phyloP scores from a whole-genome alignment of 2,329 filamentous ascomycete species.

The Penicillium sp. region DNA sequence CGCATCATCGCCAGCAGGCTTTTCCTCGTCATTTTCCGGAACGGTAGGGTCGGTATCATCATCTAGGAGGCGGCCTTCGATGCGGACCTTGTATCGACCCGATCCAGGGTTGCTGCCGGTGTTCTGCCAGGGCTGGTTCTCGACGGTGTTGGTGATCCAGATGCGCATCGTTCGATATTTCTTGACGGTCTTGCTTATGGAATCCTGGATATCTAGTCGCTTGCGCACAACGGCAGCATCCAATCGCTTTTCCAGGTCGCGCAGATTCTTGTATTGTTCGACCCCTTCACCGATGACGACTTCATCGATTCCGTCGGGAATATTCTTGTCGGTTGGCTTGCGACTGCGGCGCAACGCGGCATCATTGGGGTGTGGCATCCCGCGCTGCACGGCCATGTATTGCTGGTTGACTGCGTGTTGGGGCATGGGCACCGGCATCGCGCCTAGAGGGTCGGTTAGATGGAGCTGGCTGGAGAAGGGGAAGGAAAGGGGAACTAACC shows the following conservation, averaged over 20 bases:
- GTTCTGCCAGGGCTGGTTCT: constrained; percentile 89
- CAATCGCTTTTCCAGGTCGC: constrained; percentile 83
- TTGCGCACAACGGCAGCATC: constrained; percentile 96
- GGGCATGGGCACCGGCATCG: constrained; percentile 41
- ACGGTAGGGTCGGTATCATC: constrained; percentile 62
- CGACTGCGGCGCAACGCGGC: constrained; percentile 76
- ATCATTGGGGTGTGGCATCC: constrained; percentile 43
- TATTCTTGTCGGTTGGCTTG: constrained; percentile 92
- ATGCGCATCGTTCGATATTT: constrained; percentile 84
- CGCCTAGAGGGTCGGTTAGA: constrained; percentile 26
- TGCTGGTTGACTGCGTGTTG: constrained; percentile 45
- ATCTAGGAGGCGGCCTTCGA: constrained; percentile 83
- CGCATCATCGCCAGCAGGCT: constrained; percentile 45
- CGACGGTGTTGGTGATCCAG: constrained; percentile 93
- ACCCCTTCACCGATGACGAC: constrained; percentile 81
- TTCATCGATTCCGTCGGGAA: constrained; percentile 87
- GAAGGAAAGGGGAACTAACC: constrained; percentile 35
- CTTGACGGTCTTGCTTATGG: constrained; percentile 74
- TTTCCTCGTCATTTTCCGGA: constrained; percentile 51
- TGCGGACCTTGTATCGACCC: constrained; percentile 77
- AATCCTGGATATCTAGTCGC: constrained; percentile 85
- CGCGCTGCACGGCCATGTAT: constrained; percentile 42
- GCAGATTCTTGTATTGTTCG: constrained; percentile 78
- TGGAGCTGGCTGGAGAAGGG: constrained; percentile 16
- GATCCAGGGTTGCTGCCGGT: constrained; percentile 39